Evolutionary conservation across 148 eudicot genomes (phyloP).

Genomic region (Cornus kousa): DNA sequence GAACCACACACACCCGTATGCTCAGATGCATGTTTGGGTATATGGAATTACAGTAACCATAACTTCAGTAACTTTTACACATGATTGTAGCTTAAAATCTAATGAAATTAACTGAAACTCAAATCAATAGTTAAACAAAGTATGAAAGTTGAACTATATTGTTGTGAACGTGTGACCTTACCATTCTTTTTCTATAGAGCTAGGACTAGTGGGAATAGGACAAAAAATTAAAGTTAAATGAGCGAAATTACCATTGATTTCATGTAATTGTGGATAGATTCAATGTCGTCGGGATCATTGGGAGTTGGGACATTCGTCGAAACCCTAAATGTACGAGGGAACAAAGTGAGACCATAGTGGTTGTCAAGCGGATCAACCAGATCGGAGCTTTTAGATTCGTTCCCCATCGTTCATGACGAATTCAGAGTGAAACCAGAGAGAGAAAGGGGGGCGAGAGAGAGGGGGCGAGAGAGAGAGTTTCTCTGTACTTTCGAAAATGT

Average conservation of each 20-base stretch:
- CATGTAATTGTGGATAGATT: conserved; percentile 33
- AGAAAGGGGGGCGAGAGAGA: not conserved
- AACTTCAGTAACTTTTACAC: not conserved
- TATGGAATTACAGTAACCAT: not conserved
- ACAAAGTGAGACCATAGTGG: conserved; percentile 4
- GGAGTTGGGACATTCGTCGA: not conserved
- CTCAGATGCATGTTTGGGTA: not conserved
- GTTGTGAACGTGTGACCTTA: not conserved
- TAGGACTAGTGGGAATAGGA: not conserved
- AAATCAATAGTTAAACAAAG: not conserved
- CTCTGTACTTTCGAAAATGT: conserved; percentile 6
- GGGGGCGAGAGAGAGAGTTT: not conserved
- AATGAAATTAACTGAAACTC: not conserved
- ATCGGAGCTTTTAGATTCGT: conserved; percentile 14
- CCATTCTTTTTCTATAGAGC: not conserved
- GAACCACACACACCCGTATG: too few relatives aligned
- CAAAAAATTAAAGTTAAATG: not conserved
- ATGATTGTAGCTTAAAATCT: not conserved
- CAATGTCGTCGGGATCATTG: conserved; percentile 17
- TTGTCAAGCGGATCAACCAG: conserved; percentile 15
- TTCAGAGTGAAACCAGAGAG: conserved; percentile 11
- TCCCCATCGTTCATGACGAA: not conserved
- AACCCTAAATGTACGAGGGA: conserved; percentile 23
- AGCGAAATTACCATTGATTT: conserved; percentile 39
- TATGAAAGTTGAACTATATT: not conserved